These are phyloP conservation scores for Leptographium procerum DNA, from an alignment of 2,329 filamentous ascomycete species.

Conservation along the genomic window DNA sequence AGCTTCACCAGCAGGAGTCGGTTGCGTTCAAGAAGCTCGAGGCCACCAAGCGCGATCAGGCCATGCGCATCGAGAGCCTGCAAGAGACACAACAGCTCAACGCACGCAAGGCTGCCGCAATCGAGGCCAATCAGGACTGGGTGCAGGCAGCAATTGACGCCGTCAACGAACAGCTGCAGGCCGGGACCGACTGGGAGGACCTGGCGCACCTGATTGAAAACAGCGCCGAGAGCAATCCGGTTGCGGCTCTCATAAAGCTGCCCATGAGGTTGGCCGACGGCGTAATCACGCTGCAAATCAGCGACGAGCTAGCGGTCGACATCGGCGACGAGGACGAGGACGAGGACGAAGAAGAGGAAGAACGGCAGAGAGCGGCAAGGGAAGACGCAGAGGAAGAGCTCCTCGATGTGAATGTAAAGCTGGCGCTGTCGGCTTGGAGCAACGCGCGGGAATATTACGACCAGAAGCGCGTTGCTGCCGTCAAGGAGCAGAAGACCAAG, in stretches of 20 bases:
- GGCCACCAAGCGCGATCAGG: slow-evolving; percentile 71
- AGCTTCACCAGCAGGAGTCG: slow-evolving; percentile 69
- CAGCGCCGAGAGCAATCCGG: slow-evolving; percentile 73
- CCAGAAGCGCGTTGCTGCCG: slow-evolving; percentile 70
- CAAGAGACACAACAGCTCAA: slow-evolving; percentile 75
- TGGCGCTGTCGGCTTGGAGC: slow-evolving; percentile 70
- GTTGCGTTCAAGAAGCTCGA: slow-evolving; percentile 76
- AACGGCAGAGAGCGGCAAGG: no score
- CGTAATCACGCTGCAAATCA: slow-evolving; percentile 67
- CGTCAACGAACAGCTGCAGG: slow-evolving; percentile 79
- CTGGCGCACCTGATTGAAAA: slow-evolving; percentile 80
- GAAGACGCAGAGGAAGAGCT: slow-evolving; percentile 31
- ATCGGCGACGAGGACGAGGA: slow-evolving; percentile 37
- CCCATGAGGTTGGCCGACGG: slow-evolving; percentile 88
- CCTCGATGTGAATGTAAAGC: slow-evolving; percentile 76
- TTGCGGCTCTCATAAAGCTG: slow-evolving; percentile 76
- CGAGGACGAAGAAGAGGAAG: slow-evolving; percentile 49
- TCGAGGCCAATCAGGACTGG: slow-evolving; percentile 80
- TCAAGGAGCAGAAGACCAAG: slow-evolving; percentile 78
- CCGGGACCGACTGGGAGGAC: slow-evolving; percentile 97
- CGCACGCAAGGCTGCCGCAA: slow-evolving; percentile 76
- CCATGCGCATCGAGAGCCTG: slow-evolving; percentile 71
- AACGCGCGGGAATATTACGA: slow-evolving; percentile 91
- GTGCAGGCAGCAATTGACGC: slow-evolving; percentile 90
- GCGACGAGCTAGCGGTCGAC: slow-evolving; percentile 52